Evolutionary conservation across 2,329 filamentous ascomycete genomes (phyloP), one percentile per base, ranked within the genome.

Genomic region (Cytospora paraplurivora): DNA sequence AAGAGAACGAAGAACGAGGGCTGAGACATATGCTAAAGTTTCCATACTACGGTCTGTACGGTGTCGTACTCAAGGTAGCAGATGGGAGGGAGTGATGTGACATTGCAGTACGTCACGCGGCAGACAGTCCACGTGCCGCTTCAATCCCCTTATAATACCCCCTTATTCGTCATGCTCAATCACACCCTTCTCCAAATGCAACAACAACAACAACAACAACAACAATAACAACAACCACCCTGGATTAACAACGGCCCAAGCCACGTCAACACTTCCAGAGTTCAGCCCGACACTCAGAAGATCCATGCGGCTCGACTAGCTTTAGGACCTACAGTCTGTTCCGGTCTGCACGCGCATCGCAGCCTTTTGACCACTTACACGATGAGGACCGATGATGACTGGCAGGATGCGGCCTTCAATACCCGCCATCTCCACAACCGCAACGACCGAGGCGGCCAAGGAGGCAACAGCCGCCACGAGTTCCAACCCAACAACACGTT

Each of bases 391-490:
- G 54, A 66, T 17, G 44, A 69, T 13, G 63, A 67, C 53, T 71
- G 69, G 69, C 64, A 71, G 53, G 69, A 71, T 32, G 52, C 67
- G 7, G 68, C 67, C 34, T 63, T 70, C 51, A 67, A 65, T 6
- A 68, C 69, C 12, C 62, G 69, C 27, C 69, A 71, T 60, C 62
- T 70, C 8, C 69, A 71, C 61, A 71, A 71, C 61, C 69, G 69
- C 7, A 61, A 68, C 32, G 66, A 65, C 37, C 61, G 64, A 13
- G 56, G 62, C 21, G 58, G 61, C 34, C 56, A 53, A 41, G 35
- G 61, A 15, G 34, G 63, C 53, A 62, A 66, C 33, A 47, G 44
- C 59, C 58, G 63, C 44, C 60, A 67, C 34, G 59, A 63, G 17
- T 70, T 70, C 61, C 64, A 70, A 12, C 66, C 68, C 33, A 59